Conservation (phyloP, 352 stramenopile species). For the Peronospora farinosa region DNA sequence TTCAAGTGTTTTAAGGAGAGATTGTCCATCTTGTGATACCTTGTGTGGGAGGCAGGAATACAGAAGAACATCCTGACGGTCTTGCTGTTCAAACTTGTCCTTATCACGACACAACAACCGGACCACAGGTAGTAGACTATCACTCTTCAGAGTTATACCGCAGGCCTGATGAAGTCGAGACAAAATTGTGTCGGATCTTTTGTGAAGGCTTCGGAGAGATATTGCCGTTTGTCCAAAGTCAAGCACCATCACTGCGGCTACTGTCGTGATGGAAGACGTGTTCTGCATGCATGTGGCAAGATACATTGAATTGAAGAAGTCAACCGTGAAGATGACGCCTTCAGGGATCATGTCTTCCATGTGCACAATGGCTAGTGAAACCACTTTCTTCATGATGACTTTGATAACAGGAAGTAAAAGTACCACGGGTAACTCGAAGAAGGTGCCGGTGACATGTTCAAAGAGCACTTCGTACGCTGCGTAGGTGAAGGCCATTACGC, state of each 20-base stretch:
- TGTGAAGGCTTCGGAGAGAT: slow-evolving; percentile 9
- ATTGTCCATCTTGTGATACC: slow-evolving; percentile 6
- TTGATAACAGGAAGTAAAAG: slow-evolving; percentile 30
- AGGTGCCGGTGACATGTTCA: slow-evolving; percentile 2
- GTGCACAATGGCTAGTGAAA: slow-evolving; percentile 15
- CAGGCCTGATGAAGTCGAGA: slow-evolving; percentile 9
- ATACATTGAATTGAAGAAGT: slow-evolving; percentile 42
- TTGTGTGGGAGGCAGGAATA: slow-evolving; percentile 10
- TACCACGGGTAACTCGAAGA: slow-evolving; percentile 18
- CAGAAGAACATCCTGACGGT: slow-evolving; percentile 3
- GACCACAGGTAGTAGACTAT: slow-evolving; percentile 9
- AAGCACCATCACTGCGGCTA: slow-evolving; percentile 23
- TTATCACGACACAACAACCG: slow-evolving; percentile 1
- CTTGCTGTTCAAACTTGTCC: slow-evolving; percentile 9
- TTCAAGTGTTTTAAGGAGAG: slow-evolving; percentile 12
- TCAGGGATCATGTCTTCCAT: slow-evolving; percentile 26
- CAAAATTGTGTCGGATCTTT: slow-evolving; percentile 6
- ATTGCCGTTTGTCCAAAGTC: slow-evolving; percentile 18
- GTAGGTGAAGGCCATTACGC: slow-evolving; percentile 16
- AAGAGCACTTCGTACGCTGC: slow-evolving; percentile 15
- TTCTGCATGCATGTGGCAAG: slow-evolving; percentile 38
- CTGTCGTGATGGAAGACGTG: slow-evolving; percentile 26
- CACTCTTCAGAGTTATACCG: slow-evolving; percentile 1
- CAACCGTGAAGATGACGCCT: slow-evolving; percentile 36
- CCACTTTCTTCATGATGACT: slow-evolving; percentile 29